Conservation (phyloP, 331 rosid species). For the Saraca asoca region DNA sequence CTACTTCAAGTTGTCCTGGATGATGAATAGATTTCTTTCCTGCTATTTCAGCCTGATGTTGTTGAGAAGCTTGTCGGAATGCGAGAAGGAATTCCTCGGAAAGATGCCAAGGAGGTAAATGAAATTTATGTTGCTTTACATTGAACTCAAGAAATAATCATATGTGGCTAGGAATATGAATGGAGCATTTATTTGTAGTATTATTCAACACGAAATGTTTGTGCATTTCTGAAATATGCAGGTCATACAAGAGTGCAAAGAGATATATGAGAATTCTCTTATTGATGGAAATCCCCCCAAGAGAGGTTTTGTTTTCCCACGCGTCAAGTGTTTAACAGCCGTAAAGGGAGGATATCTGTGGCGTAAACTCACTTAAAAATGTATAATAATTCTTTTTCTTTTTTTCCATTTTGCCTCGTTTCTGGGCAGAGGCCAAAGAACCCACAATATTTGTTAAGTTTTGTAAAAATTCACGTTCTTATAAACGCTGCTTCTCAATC, state of each 20-base stretch:
- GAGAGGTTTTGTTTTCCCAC: slow-evolving; percentile 75
- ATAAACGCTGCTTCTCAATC: neutral
- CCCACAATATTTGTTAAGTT: neutral
- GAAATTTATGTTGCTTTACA: slow-evolving; percentile 18
- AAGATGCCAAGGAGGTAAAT: slow-evolving; percentile 94
- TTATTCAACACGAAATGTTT: neutral
- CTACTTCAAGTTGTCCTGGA: slow-evolving; percentile 10
- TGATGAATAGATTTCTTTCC: slow-evolving; percentile 27
- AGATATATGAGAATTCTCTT: slow-evolving; percentile 85
- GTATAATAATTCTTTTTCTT: slow-evolving; percentile 19
- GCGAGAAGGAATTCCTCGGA: slow-evolving; percentile 96
- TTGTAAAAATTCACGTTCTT: neutral
- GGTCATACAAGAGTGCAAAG: slow-evolving; percentile 98
- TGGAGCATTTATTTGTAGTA: slow-evolving; percentile 22
- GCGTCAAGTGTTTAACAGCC: slow-evolving; percentile 69
- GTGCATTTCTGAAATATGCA: slow-evolving; percentile 33
- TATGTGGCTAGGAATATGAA: slow-evolving; percentile 15
- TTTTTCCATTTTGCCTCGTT: slow-evolving; percentile 9
- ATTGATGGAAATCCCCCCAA: slow-evolving; percentile 75
- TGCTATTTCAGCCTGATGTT: slow-evolving; percentile 75
- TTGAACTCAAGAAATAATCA: slow-evolving; percentile 15
- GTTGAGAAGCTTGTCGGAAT: slow-evolving; percentile 92
- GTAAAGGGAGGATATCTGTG: slow-evolving; percentile 64
- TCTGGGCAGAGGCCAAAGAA: neutral
- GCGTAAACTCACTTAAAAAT: slow-evolving; percentile 74